Conservation (phyloP, 208 protist species). For the Acanthamoeba sp. region DNA sequence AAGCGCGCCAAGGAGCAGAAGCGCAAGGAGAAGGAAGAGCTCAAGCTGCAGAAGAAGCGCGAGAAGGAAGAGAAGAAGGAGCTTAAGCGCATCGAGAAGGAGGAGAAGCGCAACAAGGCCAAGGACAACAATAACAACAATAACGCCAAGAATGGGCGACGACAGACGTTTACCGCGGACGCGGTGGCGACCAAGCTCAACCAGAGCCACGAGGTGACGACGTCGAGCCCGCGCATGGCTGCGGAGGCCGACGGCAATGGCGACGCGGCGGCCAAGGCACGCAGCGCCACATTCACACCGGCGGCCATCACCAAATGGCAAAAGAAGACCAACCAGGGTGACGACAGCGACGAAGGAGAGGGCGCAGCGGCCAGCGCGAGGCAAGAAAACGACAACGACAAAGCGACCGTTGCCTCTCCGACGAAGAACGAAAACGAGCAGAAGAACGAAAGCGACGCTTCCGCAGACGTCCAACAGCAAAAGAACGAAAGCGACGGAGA, state of each 20-base stretch:
- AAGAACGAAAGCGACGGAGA: conserved; percentile 54
- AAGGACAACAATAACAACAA: not conserved
- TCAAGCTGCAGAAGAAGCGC: conserved; percentile 26
- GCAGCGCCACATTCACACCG: conserved; percentile 21
- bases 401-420: not conserved
- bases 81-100: conserved; percentile 24
- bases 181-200: not conserved
- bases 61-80: conserved; percentile 48
- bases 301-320: conserved; percentile 10
- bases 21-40: conserved; percentile 14
- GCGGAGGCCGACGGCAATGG: not conserved
- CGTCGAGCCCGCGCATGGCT: not conserved
- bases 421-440: not conserved
- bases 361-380: not conserved
- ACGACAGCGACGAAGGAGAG: not conserved
- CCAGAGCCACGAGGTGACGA: conserved; percentile 8
- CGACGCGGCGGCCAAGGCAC: conserved; percentile 4
- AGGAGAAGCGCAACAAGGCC: conserved; percentile 16
- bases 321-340: not conserved
- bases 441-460: conserved; percentile 10
- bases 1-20: not conserved
- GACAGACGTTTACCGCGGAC: not conserved
- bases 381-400: not conserved
- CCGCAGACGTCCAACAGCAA: not conserved
- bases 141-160: not conserved